Base-by-base conservation (phyloP, 2,329 filamentous ascomycete genomes). In the Magnaporthiopsis poae region DNA sequence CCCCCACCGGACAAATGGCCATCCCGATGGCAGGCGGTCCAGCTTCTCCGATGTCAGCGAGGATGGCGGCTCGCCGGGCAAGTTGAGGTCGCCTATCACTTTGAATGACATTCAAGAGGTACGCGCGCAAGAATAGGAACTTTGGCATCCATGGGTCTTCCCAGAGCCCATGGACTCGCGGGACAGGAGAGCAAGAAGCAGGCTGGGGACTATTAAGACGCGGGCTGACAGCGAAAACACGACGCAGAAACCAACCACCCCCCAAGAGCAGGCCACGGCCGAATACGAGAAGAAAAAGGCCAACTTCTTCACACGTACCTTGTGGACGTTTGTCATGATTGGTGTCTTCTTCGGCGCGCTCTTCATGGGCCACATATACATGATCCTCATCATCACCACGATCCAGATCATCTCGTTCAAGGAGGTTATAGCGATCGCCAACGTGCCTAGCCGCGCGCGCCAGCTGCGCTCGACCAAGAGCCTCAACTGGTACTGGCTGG, bases 291-390 rank as follows among this genome's bases (percentile, higher is more conserved):
- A 98, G 86, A 99, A 99, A 80, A 97, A 96, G 81, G 90, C 92
- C 77, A 96, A 95, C 77, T 98, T 99, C 82, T 90, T 97, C 74
- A 96, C 92, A 59, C 89, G 95, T 74, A 94, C 94, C 66, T 92
- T 97, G 83, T 99, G 95, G 95, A 97, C 92, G 3, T 89, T 99
- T 70, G 89, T 96, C 79, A 99, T 99, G 95, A 96, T 99, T 73
- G 90, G 83, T 66, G 85, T 87, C 74, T 99, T 99, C 84, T 97
- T 98, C 79, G 84, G 86, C 67, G 87, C 91, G 70, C 90, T 99
- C 78, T 96, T 97, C 80, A 91, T 93, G 74, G 95, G 95, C 69
- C 95, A 99, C 80, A 92, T 99, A 77, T 99, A 98, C 82, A 90
- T 99, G 76, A 92, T 99, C 75, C 88, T 88, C 73, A 88, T 97